These are phyloP conservation scores for Agapanthus africanus DNA, from an alignment of 106 monocot genomes.

Conservation along the genomic window DNA sequence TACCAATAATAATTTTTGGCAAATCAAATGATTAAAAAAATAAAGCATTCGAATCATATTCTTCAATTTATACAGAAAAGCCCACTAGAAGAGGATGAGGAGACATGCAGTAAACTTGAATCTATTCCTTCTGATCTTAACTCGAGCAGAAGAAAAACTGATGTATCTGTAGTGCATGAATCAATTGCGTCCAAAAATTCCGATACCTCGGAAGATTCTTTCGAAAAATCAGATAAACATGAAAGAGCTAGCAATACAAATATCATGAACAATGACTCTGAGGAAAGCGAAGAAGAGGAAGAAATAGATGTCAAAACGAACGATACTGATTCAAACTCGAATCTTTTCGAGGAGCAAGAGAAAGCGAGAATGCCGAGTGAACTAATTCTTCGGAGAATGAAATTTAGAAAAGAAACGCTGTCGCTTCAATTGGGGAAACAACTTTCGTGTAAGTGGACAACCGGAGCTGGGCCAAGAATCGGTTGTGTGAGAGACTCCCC, in stretches of 20 bases:
- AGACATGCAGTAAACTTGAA: constrained; percentile 1
- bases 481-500: constrained; percentile 82
- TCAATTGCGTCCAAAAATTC: neutral
- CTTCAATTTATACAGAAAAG: constrained; percentile 30
- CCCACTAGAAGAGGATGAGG: constrained; percentile 49
- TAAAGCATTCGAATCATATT: neutral
- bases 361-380: constrained; percentile 27
- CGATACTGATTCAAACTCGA: constrained; percentile 19
- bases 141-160: neutral
- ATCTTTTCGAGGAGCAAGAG: too few species aligned
- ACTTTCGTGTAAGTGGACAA: constrained; percentile 64
- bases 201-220: neutral
- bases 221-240: too few species aligned
- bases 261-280: constrained; percentile 5
- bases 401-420: constrained; percentile 47
- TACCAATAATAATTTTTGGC: neutral
- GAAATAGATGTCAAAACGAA: constrained; percentile 7
- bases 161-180: too few species aligned
- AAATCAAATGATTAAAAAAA: neutral
- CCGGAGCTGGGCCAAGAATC: constrained; percentile 77
- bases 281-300: constrained; percentile 15
- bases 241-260: too few species aligned
- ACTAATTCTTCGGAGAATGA: constrained; percentile 52
- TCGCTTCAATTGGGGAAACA: constrained; percentile 62
- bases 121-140: constrained; percentile 4